phyloP scores from a whole-genome alignment of 1,139 yeast genomes.

The Waltiozyma sp. region DNA sequence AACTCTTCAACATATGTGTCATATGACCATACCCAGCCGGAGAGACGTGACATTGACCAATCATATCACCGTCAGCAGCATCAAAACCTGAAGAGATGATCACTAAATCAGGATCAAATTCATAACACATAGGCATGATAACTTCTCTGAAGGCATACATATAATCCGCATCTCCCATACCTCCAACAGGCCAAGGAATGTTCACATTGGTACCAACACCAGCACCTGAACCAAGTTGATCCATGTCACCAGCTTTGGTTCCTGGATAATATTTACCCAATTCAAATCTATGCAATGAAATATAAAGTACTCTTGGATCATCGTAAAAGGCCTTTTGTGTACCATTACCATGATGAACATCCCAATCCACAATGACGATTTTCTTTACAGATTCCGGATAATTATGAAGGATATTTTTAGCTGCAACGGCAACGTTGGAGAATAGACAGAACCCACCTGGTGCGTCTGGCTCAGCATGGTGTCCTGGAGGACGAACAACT shows the following conservation, averaged over 20 bases:
- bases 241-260: conserved; percentile 69
- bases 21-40: conserved; percentile 95
- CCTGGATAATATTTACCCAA: conserved; percentile 93
- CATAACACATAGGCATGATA: conserved; percentile 82
- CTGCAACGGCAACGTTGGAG: conserved; percentile 96
- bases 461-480: conserved; percentile 94
- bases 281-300: conserved; percentile 87
- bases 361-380: conserved; percentile 91
- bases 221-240: conserved; percentile 70
- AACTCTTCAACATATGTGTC: conserved; percentile 82
- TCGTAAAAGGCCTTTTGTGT: conserved; percentile 86
- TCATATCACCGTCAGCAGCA: conserved; percentile 96
- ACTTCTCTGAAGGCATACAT: conserved; percentile 82
- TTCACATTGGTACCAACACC: conserved; percentile 86
- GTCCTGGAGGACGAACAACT: conserved; percentile 97
- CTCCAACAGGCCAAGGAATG: conserved; percentile 90
- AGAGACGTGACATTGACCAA: conserved; percentile 95
- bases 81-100: conserved; percentile 94
- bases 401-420: conserved; percentile 66
- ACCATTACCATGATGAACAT: conserved; percentile 96
- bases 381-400: conserved; percentile 85
- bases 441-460: conserved; percentile 97
- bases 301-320: conserved; percentile 83
- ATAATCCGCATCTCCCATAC: conserved; percentile 94
- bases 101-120: conserved; percentile 86